These are phyloP conservation scores for Vaccinium vitisidaea DNA, from an alignment of 148 eudicot genomes.

Conservation along the genomic window DNA sequence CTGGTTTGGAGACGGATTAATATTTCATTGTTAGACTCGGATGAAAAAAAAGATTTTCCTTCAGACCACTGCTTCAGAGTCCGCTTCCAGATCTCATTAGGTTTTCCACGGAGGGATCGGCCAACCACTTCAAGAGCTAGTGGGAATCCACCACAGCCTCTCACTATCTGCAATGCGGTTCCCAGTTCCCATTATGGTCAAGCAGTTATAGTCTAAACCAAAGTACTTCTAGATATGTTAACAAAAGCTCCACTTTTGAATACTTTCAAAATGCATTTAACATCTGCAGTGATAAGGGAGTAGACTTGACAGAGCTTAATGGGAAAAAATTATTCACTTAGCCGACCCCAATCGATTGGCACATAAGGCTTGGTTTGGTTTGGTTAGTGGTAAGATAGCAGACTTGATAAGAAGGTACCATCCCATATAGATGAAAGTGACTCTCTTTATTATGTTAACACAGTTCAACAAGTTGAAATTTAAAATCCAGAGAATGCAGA, in stretches of 20 bases:
- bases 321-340: too few species aligned
- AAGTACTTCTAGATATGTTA: not conserved
- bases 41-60: slow-evolving; percentile 13
- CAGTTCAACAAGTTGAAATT: not conserved
- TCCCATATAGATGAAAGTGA: not conserved
- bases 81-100: slow-evolving; percentile 17
- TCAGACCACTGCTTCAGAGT: slow-evolving; percentile 19
- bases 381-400: not conserved
- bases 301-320: not conserved
- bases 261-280: not conserved
- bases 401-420: not conserved
- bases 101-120: slow-evolving; percentile 12
- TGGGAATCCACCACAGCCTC: slow-evolving; percentile 25
- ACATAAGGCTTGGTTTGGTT: too few species aligned
- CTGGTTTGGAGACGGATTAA: slow-evolving; percentile 22
- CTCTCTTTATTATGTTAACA: not conserved
- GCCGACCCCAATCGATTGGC: too few species aligned
- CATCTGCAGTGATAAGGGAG: not conserved
- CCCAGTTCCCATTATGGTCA: not conserved
- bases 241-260: not conserved
- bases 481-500: not conserved
- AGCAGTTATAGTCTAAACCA: not conserved
- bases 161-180: slow-evolving; percentile 23
- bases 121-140: slow-evolving; percentile 34
- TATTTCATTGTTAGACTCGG: not conserved